Base-by-base conservation (phyloP, 176 grass and related monocot genomes). In the Areca catechu region DNA sequence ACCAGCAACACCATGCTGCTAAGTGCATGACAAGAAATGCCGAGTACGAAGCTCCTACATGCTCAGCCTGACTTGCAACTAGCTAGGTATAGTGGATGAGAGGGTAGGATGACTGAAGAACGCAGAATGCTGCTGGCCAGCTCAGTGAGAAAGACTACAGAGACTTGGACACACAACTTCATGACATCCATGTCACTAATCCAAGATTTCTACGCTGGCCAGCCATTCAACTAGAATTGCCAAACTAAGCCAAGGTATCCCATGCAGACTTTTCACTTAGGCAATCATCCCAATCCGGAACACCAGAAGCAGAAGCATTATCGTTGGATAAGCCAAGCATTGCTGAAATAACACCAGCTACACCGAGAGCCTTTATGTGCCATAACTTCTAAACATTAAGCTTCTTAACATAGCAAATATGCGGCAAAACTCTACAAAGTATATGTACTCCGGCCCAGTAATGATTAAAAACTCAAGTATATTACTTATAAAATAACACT, bases 241-340 rank as follows among this genome's bases (percentile, higher is more conserved):
- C 82, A 67, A 89, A 95, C 90, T 82, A 95, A 30, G 85, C 72
- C 43, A 86, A 67, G 12, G 82, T 95, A 78, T 95, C 90, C 90
- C 90, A 89, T 25, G 85, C 90, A 27, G 90, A 76, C 58, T 89
- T 95, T 65, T 95, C 90, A 61, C 65, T 90, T 57, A 95, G 63
- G 77, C 90, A 95, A 50, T 86, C 90, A 63, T 90, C 79, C 90
- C 82, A 95, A 19, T 95, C 66, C 60, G 90, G 61, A 57, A 95
- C 86, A 71, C 82, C 3, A 90, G 77, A 53, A 95, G 50, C 58
- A 95, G 86, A 73, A 95, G 90, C n/a, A n/a, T n/a, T n/a, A n/a
- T n/a, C n/a, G 71, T 84, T 79, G n/a, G 79, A 95, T 56, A 86
- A 78, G 5, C 90, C 82, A 73, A 95, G 85, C 90, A 90, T 90